phyloP scores from a whole-genome alignment of 805 yeast species.

The Metschnikowia continentalis region DNA sequence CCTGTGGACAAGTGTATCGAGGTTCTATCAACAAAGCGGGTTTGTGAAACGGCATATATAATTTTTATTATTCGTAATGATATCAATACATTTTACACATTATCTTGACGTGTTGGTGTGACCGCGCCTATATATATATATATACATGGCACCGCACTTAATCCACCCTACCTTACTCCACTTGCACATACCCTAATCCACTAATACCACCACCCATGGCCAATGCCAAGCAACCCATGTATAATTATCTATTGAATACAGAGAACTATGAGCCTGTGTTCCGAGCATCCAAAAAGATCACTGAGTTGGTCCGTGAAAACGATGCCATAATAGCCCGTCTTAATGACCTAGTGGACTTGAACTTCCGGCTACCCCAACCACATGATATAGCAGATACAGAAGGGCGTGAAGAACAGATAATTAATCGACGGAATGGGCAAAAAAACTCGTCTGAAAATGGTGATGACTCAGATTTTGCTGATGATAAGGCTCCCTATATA shows the following conservation, averaged over 20 bases:
- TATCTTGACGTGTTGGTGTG: not conserved
- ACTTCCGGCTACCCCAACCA: constrained; percentile 11
- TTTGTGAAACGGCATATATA: not conserved
- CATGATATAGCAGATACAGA: constrained; percentile 3
- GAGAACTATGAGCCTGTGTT: constrained; percentile 33
- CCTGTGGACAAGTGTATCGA: not conserved
- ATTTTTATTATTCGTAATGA: not conserved
- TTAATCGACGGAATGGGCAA: not conserved
- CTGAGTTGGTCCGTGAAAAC: constrained; percentile 20
- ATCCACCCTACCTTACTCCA: not conserved
- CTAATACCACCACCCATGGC: not conserved
- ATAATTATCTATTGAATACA: constrained; percentile 22
- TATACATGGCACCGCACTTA: not conserved
- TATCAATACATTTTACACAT: not conserved
- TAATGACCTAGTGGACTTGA: constrained; percentile 21
- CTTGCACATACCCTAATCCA: not conserved
- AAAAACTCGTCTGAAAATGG: not conserved
- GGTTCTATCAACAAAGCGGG: not conserved
- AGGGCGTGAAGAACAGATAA: not conserved
- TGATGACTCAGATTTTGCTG: not conserved
- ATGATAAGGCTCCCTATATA: not conserved
- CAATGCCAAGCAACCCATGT: not conserved
- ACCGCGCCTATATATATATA: not conserved
- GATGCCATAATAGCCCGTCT: constrained; percentile 21
- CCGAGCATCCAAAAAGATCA: constrained; percentile 21